phyloP scores from a whole-genome alignment of 495 filamentous ascomycete species.

The Lindgomyces ingoldianus region DNA sequence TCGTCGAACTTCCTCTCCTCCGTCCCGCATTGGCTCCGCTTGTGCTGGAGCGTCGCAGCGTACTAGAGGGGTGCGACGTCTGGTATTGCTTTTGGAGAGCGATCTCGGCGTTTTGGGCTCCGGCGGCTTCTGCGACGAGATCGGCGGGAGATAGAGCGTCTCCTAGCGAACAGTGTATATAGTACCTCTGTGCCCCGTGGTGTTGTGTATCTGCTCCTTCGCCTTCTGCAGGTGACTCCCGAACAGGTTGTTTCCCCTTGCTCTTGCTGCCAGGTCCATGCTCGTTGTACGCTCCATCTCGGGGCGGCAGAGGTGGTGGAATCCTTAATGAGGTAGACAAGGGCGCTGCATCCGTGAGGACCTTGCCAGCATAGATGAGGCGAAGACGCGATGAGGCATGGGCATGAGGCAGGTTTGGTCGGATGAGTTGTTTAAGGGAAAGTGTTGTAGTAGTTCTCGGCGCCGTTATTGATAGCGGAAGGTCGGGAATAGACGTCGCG shows the following conservation, averaged over 20 bases:
- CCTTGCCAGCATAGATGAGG: constrained; percentile 83
- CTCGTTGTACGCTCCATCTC: constrained; percentile 48
- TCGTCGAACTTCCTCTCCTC: constrained; percentile 42
- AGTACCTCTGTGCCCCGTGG: constrained; percentile 52
- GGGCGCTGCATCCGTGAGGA: constrained; percentile 55
- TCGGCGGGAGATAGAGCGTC: constrained; percentile 69
- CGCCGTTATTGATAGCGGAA: constrained; percentile 69
- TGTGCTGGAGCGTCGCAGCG: constrained; percentile 17
- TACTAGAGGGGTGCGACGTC: not conserved
- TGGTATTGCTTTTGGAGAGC: constrained; percentile 28
- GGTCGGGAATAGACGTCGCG: constrained; percentile 78
- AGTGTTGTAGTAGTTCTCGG: constrained; percentile 69
- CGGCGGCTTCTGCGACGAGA: constrained; percentile 65
- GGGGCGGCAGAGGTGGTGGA: constrained; percentile 54
- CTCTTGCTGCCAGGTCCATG: constrained; percentile 53
- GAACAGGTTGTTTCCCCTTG: constrained; percentile 60
- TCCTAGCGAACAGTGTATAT: constrained; percentile 87
- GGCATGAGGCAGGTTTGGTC: constrained; percentile 62
- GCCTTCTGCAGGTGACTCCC: constrained; percentile 40
- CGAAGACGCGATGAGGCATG: constrained; percentile 70
- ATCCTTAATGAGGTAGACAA: constrained; percentile 66
- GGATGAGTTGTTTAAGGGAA: constrained; percentile 79
- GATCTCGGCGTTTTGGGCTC: constrained; percentile 46
- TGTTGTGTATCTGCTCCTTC: not conserved
- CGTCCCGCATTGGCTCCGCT: constrained; percentile 8